Evolutionary conservation across 495 filamentous ascomycete species (phyloP).

Genomic region (Daldinia concentrica): DNA sequence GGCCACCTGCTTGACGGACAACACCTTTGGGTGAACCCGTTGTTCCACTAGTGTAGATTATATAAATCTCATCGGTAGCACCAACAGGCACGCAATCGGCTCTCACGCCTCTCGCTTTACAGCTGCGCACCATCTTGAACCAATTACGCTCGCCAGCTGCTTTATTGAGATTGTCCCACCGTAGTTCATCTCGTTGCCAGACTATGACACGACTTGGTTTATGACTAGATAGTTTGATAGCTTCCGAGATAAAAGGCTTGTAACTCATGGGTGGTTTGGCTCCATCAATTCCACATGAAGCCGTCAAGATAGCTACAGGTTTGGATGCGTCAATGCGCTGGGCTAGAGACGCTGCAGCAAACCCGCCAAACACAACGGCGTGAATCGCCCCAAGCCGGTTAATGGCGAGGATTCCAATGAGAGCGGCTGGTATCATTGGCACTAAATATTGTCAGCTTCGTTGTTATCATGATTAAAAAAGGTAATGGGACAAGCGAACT

Average conservation of each 20-base stretch:
- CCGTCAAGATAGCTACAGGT: conserved; percentile 81
- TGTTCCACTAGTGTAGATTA: conserved; percentile 88
- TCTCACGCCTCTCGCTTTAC: conserved; percentile 68
- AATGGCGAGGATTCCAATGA: conserved; percentile 85
- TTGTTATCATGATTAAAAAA: background rate
- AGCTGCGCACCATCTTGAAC: conserved; percentile 77
- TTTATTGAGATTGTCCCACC: conserved; percentile 74
- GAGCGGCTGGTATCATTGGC: conserved; percentile 93
- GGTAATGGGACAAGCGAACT: conserved; percentile 62
- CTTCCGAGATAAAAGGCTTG: conserved; percentile 75
- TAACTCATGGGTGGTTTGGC: conserved; percentile 78
- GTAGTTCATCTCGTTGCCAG: conserved; percentile 79
- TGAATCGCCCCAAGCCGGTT: conserved; percentile 87
- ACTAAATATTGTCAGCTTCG: conserved; percentile 58
- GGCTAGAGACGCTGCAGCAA: conserved; percentile 80
- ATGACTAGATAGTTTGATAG: conserved; percentile 64
- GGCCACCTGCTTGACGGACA: conserved; percentile 81
- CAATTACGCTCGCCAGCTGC: conserved; percentile 76
- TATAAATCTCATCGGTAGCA: conserved; percentile 81
- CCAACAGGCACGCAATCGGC: conserved; percentile 78
- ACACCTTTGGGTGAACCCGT: conserved; percentile 92
- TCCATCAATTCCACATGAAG: conserved; percentile 92
- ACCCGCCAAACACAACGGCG: conserved; percentile 92
- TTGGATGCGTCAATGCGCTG: conserved; percentile 87
- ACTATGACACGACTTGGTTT: conserved; percentile 75